Percentiles rank a stretch among this genome's conserved stretches.
Conservation (phyloP, 1,139 yeast genomes). For the Ogataea hybrid region DNA sequence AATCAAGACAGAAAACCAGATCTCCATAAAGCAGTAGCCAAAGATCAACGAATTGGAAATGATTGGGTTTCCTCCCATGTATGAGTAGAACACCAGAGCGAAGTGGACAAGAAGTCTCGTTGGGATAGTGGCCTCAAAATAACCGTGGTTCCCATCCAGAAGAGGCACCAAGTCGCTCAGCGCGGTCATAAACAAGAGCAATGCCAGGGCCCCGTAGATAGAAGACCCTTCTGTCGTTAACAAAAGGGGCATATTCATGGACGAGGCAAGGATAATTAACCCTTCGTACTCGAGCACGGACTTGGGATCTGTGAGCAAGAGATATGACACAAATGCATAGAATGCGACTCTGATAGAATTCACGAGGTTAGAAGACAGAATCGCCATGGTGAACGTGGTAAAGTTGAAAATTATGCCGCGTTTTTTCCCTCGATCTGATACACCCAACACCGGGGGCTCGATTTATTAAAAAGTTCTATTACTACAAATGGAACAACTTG, state of each 20-base stretch:
- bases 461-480: too few species aligned
- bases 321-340: slow-evolving; percentile 44
- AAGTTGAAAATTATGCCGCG: slow-evolving; percentile 3
- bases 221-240: slow-evolving; percentile 46
- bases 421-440: background rate
- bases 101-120: slow-evolving; percentile 60
- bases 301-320: slow-evolving; percentile 42
- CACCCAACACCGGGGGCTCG: slow-evolving; percentile 6
- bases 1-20: slow-evolving; percentile 68
- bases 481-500: slow-evolving; percentile 14
- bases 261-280: slow-evolving; percentile 51
- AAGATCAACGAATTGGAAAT: slow-evolving; percentile 63
- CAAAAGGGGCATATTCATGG: slow-evolving; percentile 51
- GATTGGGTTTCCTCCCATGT: slow-evolving; percentile 40
- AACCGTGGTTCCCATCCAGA: slow-evolving; percentile 50
- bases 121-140: slow-evolving; percentile 71
- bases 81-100: slow-evolving; percentile 44
- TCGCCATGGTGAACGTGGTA: slow-evolving; percentile 42
- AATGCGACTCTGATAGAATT: slow-evolving; percentile 48
- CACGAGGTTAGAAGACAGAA: slow-evolving; percentile 51
- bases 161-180: slow-evolving; percentile 58
- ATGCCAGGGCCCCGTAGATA: slow-evolving; percentile 49
- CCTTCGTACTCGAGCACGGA: slow-evolving; percentile 46
- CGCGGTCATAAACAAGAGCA: slow-evolving; percentile 44
- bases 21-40: slow-evolving; percentile 61